Percentiles rank a stretch among this genome's conserved stretches.
These are phyloP conservation scores for Alternaria sp. DNA, from an alignment of 2,329 filamentous ascomycete genomes.

Conservation along the genomic window DNA sequence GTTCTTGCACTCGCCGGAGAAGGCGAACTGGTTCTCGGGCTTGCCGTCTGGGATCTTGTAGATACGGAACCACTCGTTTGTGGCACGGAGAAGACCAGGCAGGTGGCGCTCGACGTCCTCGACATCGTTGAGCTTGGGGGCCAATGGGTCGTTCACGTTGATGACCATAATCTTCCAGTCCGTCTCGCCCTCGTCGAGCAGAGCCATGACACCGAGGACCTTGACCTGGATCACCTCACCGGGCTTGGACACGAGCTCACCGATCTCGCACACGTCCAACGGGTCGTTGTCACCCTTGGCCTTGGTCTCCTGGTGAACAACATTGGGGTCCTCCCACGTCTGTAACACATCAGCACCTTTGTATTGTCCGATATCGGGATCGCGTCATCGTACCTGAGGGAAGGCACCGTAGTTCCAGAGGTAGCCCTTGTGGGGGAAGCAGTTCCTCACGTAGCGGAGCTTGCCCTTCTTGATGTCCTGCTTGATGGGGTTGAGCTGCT, in stretches of 20 bases:
- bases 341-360: conserved; percentile 55
- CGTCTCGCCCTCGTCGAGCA: conserved; percentile 99
- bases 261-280: conserved; percentile 99
- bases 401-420: conserved; percentile 99
- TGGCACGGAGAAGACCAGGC: conserved; percentile 93
- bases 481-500: conserved; percentile 98
- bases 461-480: conserved; percentile 99
- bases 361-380: conserved; percentile 40
- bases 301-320: conserved; percentile 97
- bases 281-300: conserved; percentile 99
- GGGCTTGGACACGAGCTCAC: conserved; percentile 93
- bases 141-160: conserved; percentile 96
- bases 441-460: conserved; percentile 99
- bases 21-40: conserved; percentile 99
- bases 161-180: conserved; percentile 99
- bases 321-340: conserved; percentile 99
- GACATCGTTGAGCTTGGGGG: conserved; percentile 95
- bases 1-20: conserved; percentile 99
- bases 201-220: conserved; percentile 98
- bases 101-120: conserved; percentile 99
- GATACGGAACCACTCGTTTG: conserved; percentile 99
- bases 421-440: conserved; percentile 99
- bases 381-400: conserved; percentile 75
- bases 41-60: conserved; percentile 99
- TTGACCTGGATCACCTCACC: conserved; percentile 99